Percentiles rank a stretch among this genome's conserved stretches.
Conservation (phyloP, 768 basidiomycete species). For the Podaxis pistillaris region DNA sequence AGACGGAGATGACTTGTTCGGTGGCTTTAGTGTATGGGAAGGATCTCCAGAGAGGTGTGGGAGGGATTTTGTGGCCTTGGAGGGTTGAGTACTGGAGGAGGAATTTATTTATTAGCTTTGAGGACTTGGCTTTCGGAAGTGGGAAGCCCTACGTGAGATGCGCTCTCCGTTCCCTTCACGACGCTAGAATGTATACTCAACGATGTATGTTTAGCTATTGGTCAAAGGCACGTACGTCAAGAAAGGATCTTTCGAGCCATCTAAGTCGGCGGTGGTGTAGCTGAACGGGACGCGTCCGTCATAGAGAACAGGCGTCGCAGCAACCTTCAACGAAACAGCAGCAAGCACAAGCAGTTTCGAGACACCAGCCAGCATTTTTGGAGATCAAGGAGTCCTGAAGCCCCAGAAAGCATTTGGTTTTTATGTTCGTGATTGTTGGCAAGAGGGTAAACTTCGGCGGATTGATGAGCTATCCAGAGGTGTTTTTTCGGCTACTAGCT, state of each 20-base stretch:
- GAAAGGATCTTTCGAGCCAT: conserved; percentile 49
- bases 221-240: conserved; percentile 42
- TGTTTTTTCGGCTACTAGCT: not conserved
- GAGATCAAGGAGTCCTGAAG: not conserved
- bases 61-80: conserved; percentile 32
- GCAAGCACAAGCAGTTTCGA: not conserved
- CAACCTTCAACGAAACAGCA: not conserved
- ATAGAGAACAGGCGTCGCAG: conserved; percentile 29
- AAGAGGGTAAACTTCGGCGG: conserved; percentile 2
- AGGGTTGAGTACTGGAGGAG: conserved; percentile 40
- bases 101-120: not conserved
- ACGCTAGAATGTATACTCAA: conserved; percentile 31
- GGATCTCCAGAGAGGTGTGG: conserved; percentile 51
- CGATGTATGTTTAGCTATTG: not conserved
- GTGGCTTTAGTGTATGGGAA: conserved; percentile 20
- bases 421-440: not conserved
- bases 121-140: not conserved
- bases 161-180: conserved; percentile 53
- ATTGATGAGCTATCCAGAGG: not conserved
- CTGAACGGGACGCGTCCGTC: conserved; percentile 53
- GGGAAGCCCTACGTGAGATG: conserved; percentile 42
- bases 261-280: conserved; percentile 40
- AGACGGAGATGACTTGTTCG: conserved; percentile 51
- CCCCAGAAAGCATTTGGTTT: not conserved
- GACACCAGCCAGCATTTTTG: conserved; percentile 1